A percentile compares a stretch with the other conserved stretches of the same genome.
Evolutionary conservation across 2,329 filamentous ascomycete species (phyloP).

Genomic region (Pochonia chlamydosporia): DNA sequence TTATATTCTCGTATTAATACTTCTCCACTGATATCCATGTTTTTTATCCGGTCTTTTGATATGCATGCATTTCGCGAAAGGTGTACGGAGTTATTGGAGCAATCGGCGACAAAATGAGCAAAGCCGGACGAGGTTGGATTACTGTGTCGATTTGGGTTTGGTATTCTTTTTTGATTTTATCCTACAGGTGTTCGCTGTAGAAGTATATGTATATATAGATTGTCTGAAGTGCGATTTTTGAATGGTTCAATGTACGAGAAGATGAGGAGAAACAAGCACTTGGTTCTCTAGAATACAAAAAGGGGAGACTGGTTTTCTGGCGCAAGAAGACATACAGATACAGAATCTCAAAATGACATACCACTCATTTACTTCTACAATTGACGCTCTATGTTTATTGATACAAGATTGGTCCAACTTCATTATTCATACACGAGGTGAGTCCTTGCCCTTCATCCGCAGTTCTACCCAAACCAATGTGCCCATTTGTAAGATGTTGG

Average conservation of each 20-base stretch:
- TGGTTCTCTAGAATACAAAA: conserved; percentile 1
- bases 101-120: not conserved
- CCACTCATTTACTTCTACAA: conserved; percentile 9
- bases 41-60: conserved; percentile 2
- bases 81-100: conserved; percentile 14
- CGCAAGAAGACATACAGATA: conserved; percentile 6
- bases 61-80: conserved; percentile 11
- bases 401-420: not conserved
- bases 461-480: conserved; percentile 56
- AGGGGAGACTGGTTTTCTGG: conserved; percentile 1
- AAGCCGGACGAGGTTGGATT: not conserved
- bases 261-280: conserved; percentile 1
- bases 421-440: not conserved
- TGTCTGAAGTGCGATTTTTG: conserved; percentile 16
- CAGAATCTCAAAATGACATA: conserved; percentile 6
- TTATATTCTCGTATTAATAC: not conserved
- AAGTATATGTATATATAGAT: conserved; percentile 27
- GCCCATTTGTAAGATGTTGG: conserved; percentile 47
- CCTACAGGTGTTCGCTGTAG: conserved; percentile 12
- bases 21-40: conserved; percentile 2
- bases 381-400: not conserved
- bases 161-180: conserved; percentile 1
- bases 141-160: not conserved
- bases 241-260: conserved; percentile 14
- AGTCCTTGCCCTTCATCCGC: conserved; percentile 16